Base-by-base conservation (phyloP, 78 protist genomes). In the Pelomyxa schiedti region DNA sequence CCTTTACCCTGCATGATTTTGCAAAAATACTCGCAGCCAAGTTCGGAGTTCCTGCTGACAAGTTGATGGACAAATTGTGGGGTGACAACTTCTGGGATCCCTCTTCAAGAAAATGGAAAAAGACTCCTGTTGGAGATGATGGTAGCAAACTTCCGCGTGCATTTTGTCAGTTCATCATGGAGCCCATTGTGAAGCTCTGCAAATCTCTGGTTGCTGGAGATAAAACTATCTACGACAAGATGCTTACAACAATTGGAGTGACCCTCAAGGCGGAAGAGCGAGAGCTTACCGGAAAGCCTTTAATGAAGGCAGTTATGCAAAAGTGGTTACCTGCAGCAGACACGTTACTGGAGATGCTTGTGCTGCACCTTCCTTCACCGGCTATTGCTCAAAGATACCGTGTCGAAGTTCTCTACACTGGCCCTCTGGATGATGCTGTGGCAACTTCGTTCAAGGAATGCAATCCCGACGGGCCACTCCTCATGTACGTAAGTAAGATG, bases 401-500 rank as follows among this genome's bases (percentile, higher is more conserved):
- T 42, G 78, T 37, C 32, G 82, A 64, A 72, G 26, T 58, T 39
- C 89, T 98, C 42, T 97, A 98, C 94, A 82, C 87, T 39, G 99
- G 99, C 26, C 94, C 97, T 36, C 8, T 42, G 40, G 98, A 96
- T 75, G 97, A 95, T 72, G 88, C 7, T 26, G 39, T 30, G 26
- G 90, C 88, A 8, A 0, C 2, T 4, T 81, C 86, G 8, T 75
- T 88, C n/a, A 32, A 30, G 1, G 41, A 72, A 39, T 94, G 97
- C 76, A 89, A 96, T 91, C 91, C 93, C 39, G 63, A 70, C 7
- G 99, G 94, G 7, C 99, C 99, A 1, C 86, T 97, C 43, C 69
- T 94, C 88, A 66, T 97, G 89, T 97, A 96, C 91, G 88, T 97
- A 52, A 84, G 97, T 52, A 97, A 98, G 95, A 94, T 98, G 98